Evolutionary conservation across 1,284 basidiomycete genomes (phyloP), one percentile per base, ranked within the genome.

Genomic region (Coriolopsis trogii): DNA sequence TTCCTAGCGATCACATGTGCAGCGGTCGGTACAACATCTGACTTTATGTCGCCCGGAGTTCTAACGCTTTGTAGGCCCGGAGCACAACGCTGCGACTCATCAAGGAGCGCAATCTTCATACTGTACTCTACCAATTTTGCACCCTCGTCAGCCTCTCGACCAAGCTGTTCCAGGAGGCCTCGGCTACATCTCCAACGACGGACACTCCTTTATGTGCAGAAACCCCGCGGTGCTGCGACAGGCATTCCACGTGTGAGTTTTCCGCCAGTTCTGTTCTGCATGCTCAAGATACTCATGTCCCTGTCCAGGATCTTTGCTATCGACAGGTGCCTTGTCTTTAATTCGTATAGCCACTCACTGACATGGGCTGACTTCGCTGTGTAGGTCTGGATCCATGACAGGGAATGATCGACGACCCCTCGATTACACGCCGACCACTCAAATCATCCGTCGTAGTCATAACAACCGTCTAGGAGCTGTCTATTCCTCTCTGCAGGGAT

Each of bases 201-300:
- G 81, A 0, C 80, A 82, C 58, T 62, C 73, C 4, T 86, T 82
- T 58, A 49, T 62, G 2, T 85, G 84, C 65, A 73, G 71, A 46
- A 84, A 84, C 63, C 84, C 84, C 0, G 70, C 72, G 1, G 70
- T 76, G 3, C 63, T 81, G 63, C 78, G 79, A 33, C 79, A 80
- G 56, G 71, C 80, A 0, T 84, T 80, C 61, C 84, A 85, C 56
- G 76, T 85, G 83, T 85, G 66, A 13, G 80, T 71, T n/a, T n/a
- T n/a, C n/a, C n/a, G n/a, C n/a, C n/a, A n/a, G n/a, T n/a, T n/a
- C n/a, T n/a, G n/a, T n/a, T n/a, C n/a, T n/a, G n/a, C n/a, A n/a
- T n/a, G n/a, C n/a, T n/a, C n/a, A n/a, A n/a, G n/a, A n/a, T n/a
- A n/a, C n/a, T 23, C 29, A 18, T 46, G 29, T 5, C n/a, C 34